These are phyloP conservation scores for Daldinia grandis DNA, from an alignment of 495 filamentous ascomycete genomes.

Conservation along the genomic window DNA sequence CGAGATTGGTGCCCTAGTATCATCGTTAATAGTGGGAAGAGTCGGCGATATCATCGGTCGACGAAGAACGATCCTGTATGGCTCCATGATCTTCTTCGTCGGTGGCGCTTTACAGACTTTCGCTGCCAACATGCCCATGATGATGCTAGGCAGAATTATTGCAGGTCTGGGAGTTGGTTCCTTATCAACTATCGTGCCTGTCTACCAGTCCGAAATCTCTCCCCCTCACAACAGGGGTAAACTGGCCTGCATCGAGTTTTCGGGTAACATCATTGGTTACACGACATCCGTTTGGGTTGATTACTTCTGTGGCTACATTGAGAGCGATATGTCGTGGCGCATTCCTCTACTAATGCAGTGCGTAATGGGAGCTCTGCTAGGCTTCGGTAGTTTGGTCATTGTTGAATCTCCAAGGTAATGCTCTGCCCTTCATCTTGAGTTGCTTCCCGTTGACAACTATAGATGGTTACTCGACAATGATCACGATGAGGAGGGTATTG, in stretches of 20 bases:
- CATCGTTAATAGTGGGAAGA: slow-evolving; percentile 86
- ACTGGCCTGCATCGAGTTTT: slow-evolving; percentile 97
- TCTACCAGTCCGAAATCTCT: slow-evolving; percentile 98
- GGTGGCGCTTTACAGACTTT: slow-evolving; percentile 88
- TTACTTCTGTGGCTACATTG: slow-evolving; percentile 93
- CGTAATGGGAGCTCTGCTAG: slow-evolving; percentile 87
- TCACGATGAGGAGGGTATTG: slow-evolving; percentile 96
- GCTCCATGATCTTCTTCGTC: slow-evolving; percentile 89
- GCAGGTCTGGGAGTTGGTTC: slow-evolving; percentile 95
- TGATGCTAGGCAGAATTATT: slow-evolving; percentile 89
- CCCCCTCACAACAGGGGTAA: slow-evolving; percentile 95
- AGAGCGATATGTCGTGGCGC: slow-evolving; percentile 87
- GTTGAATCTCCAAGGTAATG: slow-evolving; percentile 91
- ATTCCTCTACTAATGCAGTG: slow-evolving; percentile 92
- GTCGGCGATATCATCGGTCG: slow-evolving; percentile 93
- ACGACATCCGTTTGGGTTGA: slow-evolving; percentile 98
- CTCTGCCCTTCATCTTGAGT: slow-evolving; percentile 20
- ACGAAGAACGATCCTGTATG: slow-evolving; percentile 90
- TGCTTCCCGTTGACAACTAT: slow-evolving; percentile 25
- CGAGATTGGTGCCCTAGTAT: slow-evolving; percentile 90
- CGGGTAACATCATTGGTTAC: slow-evolving; percentile 95
- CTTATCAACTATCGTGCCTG: slow-evolving; percentile 94
- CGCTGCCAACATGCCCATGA: slow-evolving; percentile 84
- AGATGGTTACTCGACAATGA: slow-evolving; percentile 98
- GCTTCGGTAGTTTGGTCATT: slow-evolving; percentile 86